Evolutionary conservation across 2,329 filamentous ascomycete genomes (phyloP), one percentile per base, ranked within the genome.

Genomic region (Pestalotiopsis sp.): DNA sequence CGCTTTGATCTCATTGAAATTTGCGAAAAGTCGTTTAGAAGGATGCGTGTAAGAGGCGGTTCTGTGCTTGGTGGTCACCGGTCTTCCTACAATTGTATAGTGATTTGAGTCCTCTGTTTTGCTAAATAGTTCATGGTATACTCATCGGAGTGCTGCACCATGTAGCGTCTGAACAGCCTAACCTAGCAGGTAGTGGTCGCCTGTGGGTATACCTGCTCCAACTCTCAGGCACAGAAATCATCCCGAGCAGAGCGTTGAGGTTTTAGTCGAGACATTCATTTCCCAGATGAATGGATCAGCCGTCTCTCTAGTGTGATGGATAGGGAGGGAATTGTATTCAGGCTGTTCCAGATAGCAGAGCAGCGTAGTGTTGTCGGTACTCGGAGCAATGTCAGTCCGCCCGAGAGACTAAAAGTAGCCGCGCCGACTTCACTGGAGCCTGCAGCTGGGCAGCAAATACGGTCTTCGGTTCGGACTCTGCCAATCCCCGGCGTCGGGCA

Each of bases 381-480:
- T 67, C 66, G 66, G 66, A 64, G 61, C 55, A 64, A 67, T 30
- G 35, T 65, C 35, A 59, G 24, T 24, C 66, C 66, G 66, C 30
- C 48, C 38, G 38, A 38, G 10, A 24, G 30, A 35, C 30, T 35
- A 35, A 35, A 35, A 35, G 9, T 26, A 40, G 22, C 57, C 39
- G 17, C 22, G 58, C 26, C 24, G 58, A 26, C 24, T 35, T 14
- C 14, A 35, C 58, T 61, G 58, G 58, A 35, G 58, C 58, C 58
- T 61, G 38, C n/a, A 10, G 7, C 26, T 13, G 11, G 22, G n/a
- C n/a, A 24, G 22, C n/a, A 58, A 35, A 35, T 9, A 52, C 44
- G 44, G 44, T 22, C 44, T 52, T 52, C 44, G 44, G 44, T 52
- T 52, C 44, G 44, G 44, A 52, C 44, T n/a, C 14, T 52, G 44